Evolutionary conservation across 208 protist genomes (phyloP).

Genomic region (Acanthamoeba healyi): DNA sequence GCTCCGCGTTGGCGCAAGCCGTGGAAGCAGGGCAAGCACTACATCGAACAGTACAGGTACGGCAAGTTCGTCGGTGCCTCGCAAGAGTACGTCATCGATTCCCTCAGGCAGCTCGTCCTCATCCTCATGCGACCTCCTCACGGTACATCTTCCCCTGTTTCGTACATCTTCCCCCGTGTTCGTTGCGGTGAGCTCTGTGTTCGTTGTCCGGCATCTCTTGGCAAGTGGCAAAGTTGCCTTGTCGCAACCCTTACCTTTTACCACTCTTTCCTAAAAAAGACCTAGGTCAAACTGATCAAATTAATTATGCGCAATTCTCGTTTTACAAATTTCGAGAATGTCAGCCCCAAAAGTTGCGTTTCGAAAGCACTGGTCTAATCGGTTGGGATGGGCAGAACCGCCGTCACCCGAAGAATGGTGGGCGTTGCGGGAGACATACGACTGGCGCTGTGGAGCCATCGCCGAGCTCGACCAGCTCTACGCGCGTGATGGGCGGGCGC

Average conservation of each 20-base stretch:
- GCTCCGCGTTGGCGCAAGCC: background rate
- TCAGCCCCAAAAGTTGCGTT: background rate
- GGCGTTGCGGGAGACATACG: background rate
- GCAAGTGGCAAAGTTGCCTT: too few species aligned
- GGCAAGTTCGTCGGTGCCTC: background rate
- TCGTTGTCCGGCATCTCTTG: background rate
- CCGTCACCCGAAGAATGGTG: background rate
- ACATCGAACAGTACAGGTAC: conserved; percentile 6
- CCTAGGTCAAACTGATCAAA: too few species aligned
- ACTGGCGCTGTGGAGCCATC: background rate
- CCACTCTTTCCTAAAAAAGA: too few species aligned
- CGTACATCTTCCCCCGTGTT: background rate
- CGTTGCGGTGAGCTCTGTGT: background rate
- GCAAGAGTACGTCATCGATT: background rate
- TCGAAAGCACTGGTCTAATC: background rate
- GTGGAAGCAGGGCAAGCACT: background rate
- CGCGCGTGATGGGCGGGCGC: background rate
- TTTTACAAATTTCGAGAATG: background rate
- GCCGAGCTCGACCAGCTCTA: background rate
- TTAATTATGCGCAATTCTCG: too few species aligned
- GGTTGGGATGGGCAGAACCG: too few species aligned
- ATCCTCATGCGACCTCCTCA: background rate
- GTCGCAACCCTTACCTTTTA: too few species aligned
- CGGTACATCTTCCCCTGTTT: background rate
- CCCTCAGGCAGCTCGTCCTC: background rate